These are phyloP conservation scores for Coriaria nepalensis DNA, from an alignment of 306 rosid genomes.

Conservation along the genomic window DNA sequence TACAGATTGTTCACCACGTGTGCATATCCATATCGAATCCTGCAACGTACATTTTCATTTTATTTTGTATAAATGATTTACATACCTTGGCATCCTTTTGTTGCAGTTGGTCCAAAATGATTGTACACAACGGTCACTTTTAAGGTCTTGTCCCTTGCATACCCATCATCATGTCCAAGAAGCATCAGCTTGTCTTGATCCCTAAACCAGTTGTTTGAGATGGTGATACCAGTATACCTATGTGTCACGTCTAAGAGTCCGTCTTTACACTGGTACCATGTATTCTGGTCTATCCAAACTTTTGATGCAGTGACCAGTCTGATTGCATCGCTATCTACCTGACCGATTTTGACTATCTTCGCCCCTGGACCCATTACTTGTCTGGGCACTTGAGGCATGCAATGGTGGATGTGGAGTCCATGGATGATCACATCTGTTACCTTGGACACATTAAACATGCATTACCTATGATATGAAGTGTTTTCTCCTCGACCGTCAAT, in stretches of 20 bases:
- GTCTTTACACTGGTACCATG: conserved; percentile 26
- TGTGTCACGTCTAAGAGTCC: conserved; percentile 33
- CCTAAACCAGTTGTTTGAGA: conserved; percentile 37
- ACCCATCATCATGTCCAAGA: conserved; percentile 35
- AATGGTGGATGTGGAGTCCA: conserved; percentile 33
- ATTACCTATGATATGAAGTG: conserved; percentile 25
- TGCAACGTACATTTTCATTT: neutral
- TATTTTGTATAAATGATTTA: neutral
- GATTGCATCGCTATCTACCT: conserved; percentile 33
- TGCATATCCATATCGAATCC: conserved; percentile 30
- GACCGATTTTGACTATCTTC: conserved; percentile 12
- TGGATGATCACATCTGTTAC: conserved; percentile 28
- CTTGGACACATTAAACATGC: conserved; percentile 19
- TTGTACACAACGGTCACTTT: conserved; percentile 27
- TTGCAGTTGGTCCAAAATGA: conserved; percentile 41
- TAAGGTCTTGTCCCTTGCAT: conserved; percentile 19
- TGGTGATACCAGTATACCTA: conserved; percentile 25
- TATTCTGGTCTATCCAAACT: conserved; percentile 38
- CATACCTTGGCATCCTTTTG: conserved; percentile 22
- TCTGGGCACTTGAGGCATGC: conserved; percentile 18
- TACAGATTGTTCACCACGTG: conserved; percentile 33
- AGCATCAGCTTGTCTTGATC: conserved; percentile 38
- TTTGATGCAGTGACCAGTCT: conserved; percentile 22
- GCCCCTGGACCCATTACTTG: conserved; percentile 20
- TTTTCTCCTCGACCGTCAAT: conserved; percentile 29